Evolutionary conservation across 352 stramenopile genomes (phyloP), one percentile per base, ranked within the genome.

Genomic region (Globisporangium apiculatum): DNA sequence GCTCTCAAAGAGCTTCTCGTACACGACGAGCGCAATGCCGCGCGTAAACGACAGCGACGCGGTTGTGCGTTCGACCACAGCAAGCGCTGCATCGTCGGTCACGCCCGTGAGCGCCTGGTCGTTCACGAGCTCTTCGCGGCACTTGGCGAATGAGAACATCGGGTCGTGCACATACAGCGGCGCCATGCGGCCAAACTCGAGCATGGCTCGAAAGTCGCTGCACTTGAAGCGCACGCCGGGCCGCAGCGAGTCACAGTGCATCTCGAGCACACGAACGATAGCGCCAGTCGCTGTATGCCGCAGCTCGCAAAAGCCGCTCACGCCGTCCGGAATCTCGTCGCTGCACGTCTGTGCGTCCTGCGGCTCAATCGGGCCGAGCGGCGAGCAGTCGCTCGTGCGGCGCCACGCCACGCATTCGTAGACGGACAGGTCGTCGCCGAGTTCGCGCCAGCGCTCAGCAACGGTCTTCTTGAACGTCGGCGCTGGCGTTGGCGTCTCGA

Each of bases 161-260:
- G 58, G 4, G 48, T 87, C 75, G 54, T 84, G 75, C 8, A 56
- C 57, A 60, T 89, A 89, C 10, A 64, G 55, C 5, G 67, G 67
- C 2, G 79, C 64, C 17, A 67, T 62, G 7, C 58, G 60, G 43
- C 66, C 67, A 60, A 72, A 87, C 10, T 53, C 41, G 41, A 86
- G 58, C 18, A 87, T 74, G 7, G 64, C 48, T 1, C 54, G 55
- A 43, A 83, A 85, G 11, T 82, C 67, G 24, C 67, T 51, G 55
- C 79, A 89, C 9, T 56, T 52, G 53, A 87, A 79, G 4, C 40
- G 17, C 36, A 83, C 69, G 10, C 74, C 65, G 0, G 51, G 10
- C 0, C 71, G 68, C n/a, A 86, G 55, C 45, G 75, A 87, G 52
- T 86, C 65, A 54, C 79, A 89, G 66, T 86, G 71, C 72, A 85